Base-by-base conservation (phyloP, 192 early-diverging fungal species). In the Podila clonocystis region DNA sequence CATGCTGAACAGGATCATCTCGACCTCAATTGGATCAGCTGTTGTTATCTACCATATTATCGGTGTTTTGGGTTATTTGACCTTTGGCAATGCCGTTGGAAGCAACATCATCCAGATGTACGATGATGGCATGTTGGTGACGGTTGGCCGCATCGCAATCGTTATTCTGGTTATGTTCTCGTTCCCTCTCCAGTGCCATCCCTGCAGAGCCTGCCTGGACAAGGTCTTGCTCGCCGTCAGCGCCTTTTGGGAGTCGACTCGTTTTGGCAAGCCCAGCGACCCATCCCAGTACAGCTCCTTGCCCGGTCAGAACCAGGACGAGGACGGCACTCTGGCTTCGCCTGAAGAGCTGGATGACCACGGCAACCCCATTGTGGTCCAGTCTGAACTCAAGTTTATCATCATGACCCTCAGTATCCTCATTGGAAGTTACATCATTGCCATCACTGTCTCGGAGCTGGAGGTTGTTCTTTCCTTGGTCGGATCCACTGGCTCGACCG, bases 401-500 rank as follows among this genome's bases (percentile, higher is more conserved):
- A 62, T 85, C 17, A 90, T 96, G 68, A 97, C 96, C 0, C 59
- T 89, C 0, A 80, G 74, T 0, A 90, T 97, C 65, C 85, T 97
- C 64, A 33, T 92, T 19, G 60, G 82, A 22, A 92, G 93, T 38
- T 97, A 93, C 62, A 29, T 91, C 11, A 85, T 94, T 49, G 93
- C 96, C 20, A 93, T 95, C 20, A 79, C 87, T 1, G 91, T 97
- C 7, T 88, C 92, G 11, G 89, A 95, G 69, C 83, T 99, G 45
- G 93, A 94, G 58, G 87, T 93, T 67, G 89, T 99, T 7, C 70
- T 99, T 58, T 87, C 96, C 0, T 89, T 99, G 70, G 98, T 99
- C 0, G 98, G 98, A 31, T 96, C 97, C 4, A 98, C 98, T 0
- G 98, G 98, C 17, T 97, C 95, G 3, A 98, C 97, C 0, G 92